Base-by-base conservation (phyloP, 192 early-diverging fungal species). In the Diversispora eburnea region DNA sequence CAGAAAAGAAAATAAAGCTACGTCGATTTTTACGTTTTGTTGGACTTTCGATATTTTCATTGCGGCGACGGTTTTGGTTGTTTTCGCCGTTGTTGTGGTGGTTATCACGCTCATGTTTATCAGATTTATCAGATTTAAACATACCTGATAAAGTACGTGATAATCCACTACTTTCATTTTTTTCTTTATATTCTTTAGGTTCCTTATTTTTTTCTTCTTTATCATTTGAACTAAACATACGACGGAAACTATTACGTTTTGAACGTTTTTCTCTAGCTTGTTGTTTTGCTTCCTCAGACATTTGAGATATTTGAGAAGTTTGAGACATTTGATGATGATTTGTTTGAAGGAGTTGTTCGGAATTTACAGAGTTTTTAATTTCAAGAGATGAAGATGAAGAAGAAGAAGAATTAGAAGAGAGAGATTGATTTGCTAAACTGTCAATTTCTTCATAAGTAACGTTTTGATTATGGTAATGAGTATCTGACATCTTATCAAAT, bases 181-280 rank as follows among this genome's bases (percentile, higher is more conserved):
- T 17, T 54, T 54, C 51, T 52, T 52, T 9, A 0, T 3, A 15
- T 52, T 52, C 17, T 54, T 54, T 17, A 9, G n/a, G 51, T 13
- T 54, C 51, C 4, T 10, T 54, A 54, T 13, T 9, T 10, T 54
- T 54, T 54, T 17, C 51, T 9, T 54, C 51, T 17, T 54, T 54
- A 17, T 54, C 13, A 51, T 5, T 13, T 12, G 49, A 33, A 33
- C 25, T 13, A 17, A 54, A 54, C n/a, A 7, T 9, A 10, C 51
- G 51, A 4, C 6, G 6, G 4, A 79, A 51, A 51, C 56, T 75
- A 54, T 54, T 54, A 54, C 13, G 12, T 54, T 54, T 54, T 54
- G 12, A 17, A 54, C n/a, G 51, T 54, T 54, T 17, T 13, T 54
- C 13, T 54, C n/a, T 10, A 54, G 51, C 12, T 17, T 54, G 8